phyloP scores from a whole-genome alignment of 1,139 yeast genomes.

The Torulaspora pretoriensis region DNA sequence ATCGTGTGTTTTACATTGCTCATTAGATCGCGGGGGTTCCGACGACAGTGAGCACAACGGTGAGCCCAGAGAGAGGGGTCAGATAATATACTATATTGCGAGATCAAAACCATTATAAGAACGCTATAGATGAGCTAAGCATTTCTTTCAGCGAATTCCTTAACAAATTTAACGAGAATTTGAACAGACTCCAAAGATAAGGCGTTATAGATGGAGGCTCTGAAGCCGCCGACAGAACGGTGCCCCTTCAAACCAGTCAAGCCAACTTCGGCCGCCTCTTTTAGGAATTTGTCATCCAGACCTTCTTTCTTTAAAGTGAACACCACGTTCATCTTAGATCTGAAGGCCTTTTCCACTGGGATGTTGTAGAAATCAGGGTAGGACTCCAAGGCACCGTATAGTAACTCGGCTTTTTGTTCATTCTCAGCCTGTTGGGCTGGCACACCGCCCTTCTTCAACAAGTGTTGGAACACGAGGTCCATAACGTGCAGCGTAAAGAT shows the following conservation, averaged over 20 bases:
- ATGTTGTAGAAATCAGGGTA: slow-evolving; percentile 60
- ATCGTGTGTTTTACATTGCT: slow-evolving; percentile 35
- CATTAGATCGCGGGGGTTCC: slow-evolving; percentile 29
- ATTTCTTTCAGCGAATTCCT: slow-evolving; percentile 53
- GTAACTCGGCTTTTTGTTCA: slow-evolving; percentile 51
- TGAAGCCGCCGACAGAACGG: slow-evolving; percentile 94
- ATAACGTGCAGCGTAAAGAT: slow-evolving; percentile 85
- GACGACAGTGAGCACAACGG: slow-evolving; percentile 22
- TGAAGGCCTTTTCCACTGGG: slow-evolving; percentile 58
- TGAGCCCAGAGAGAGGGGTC: slow-evolving; percentile 29
- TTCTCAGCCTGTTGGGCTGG: slow-evolving; percentile 54
- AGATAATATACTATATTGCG: slow-evolving; percentile 34
- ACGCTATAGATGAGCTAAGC: slow-evolving; percentile 6
- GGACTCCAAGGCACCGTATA: slow-evolving; percentile 63
- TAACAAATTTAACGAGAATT: slow-evolving; percentile 54
- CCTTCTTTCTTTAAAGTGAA: slow-evolving; percentile 66
- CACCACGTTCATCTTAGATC: slow-evolving; percentile 91
- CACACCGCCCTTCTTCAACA: slow-evolving; percentile 61
- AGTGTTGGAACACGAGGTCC: slow-evolving; percentile 65
- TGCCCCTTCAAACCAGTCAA: slow-evolving; percentile 89
- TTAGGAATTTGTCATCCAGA: slow-evolving; percentile 62
- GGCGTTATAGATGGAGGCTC: slow-evolving; percentile 91
- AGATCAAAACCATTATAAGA: slow-evolving; percentile 28
- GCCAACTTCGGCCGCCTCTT: slow-evolving; percentile 52
- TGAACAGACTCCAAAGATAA: slow-evolving; percentile 63